Percentiles rank a stretch among this genome's conserved stretches.
Evolutionary conservation across 441 rosid genomes (phyloP).

Genomic region (Capsella rubella): DNA sequence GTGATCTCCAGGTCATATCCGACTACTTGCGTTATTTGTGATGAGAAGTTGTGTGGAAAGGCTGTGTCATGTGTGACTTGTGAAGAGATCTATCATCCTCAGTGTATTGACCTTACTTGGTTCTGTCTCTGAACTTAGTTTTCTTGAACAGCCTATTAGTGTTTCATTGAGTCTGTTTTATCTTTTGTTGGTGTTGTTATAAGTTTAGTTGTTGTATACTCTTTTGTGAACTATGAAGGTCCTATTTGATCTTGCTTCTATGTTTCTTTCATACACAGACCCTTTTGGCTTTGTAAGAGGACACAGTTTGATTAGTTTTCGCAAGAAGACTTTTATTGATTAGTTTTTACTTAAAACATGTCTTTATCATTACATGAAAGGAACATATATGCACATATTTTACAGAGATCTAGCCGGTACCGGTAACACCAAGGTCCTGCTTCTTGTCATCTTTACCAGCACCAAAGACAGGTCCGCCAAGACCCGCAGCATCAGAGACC

Average conservation of each 20-base stretch:
- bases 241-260: background rate
- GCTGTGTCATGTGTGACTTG: no score
- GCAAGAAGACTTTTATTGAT: background rate
- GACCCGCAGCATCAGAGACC: constrained; percentile 46
- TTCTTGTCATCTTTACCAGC: constrained; percentile 44
- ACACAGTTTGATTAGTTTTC: background rate
- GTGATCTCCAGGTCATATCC: no score
- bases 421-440: constrained; percentile 48
- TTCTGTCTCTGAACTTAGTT: background rate
- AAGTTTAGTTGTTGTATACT: background rate
- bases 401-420: constrained; percentile 41
- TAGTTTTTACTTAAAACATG: background rate
- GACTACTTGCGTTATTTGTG: no score
- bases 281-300: background rate
- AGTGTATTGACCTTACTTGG: background rate
- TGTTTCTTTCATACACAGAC: background rate
- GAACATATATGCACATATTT: background rate
- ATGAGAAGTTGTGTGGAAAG: no score
- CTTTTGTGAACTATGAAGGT: background rate
- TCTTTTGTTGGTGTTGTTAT: background rate
- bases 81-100: no score
- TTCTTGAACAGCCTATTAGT: background rate
- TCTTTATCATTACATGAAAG: constrained; percentile 10
- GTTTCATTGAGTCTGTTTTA: background rate
- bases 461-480: constrained; percentile 47